Percentiles rank a stretch among this genome's conserved stretches.
These are phyloP conservation scores for Saccharomycopsis capsularis DNA, from an alignment of 805 yeast genomes.

Conservation along the genomic window DNA sequence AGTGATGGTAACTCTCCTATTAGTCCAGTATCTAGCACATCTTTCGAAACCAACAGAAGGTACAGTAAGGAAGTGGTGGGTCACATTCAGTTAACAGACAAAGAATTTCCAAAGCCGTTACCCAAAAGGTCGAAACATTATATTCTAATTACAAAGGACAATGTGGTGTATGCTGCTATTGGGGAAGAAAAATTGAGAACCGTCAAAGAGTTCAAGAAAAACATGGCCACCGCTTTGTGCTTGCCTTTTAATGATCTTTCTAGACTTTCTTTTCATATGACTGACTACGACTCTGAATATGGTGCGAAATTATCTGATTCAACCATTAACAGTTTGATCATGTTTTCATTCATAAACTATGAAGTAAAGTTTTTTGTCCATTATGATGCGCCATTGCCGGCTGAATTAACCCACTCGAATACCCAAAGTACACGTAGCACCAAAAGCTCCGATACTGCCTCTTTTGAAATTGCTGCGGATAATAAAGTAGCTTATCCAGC, in stretches of 20 bases:
- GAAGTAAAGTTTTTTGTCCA: conserved; percentile 32
- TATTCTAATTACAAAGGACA: conserved; percentile 61
- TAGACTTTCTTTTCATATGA: conserved; percentile 43
- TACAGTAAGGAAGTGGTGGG: conserved; percentile 10
- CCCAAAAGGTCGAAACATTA: conserved; percentile 26
- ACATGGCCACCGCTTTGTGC: conserved; percentile 34
- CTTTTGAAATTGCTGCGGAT: conserved; percentile 41
- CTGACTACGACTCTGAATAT: conserved; percentile 57
- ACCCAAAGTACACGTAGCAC: conserved; percentile 34
- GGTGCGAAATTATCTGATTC: conserved; percentile 53
- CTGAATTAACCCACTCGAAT: conserved; percentile 21
- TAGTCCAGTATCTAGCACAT: conserved; percentile 25
- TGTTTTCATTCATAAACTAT: conserved; percentile 29
- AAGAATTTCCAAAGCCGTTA: conserved; percentile 18
- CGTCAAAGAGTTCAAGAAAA: conserved; percentile 34
- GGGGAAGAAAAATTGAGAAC: conserved; percentile 30
- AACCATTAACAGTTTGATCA: conserved; percentile 33
- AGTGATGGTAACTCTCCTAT: conserved; percentile 20
- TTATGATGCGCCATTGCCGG: conserved; percentile 27
- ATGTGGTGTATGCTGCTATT: conserved; percentile 45
- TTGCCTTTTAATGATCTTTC: conserved; percentile 25
- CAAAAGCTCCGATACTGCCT: conserved; percentile 48
- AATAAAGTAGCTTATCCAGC: conserved; percentile 44
- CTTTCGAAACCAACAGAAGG: conserved; percentile 15
- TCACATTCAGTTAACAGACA: conserved; percentile 20